These are phyloP conservation scores for Colletotrichum sp. DNA, from an alignment of 2,329 filamentous ascomycete species.

Conservation along the genomic window DNA sequence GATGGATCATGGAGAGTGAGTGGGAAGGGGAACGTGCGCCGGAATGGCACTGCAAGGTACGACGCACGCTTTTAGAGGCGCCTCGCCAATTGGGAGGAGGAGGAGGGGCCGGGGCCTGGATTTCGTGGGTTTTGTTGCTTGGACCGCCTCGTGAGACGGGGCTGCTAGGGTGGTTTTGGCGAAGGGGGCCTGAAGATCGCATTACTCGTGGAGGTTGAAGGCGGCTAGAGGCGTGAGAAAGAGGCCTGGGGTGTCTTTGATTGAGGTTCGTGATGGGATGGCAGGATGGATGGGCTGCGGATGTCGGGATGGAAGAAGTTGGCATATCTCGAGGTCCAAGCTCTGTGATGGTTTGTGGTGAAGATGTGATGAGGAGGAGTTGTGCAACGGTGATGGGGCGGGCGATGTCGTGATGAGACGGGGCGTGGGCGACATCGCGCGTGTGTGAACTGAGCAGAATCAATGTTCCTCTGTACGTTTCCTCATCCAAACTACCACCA, in stretches of 20 bases:
- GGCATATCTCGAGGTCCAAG: not conserved
- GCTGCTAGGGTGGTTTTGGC: not conserved
- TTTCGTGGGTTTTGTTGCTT: not conserved
- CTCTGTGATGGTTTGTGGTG: not conserved
- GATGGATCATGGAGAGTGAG: not conserved
- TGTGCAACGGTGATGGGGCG: not conserved
- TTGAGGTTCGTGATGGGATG: not conserved
- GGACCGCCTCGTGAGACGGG: not conserved
- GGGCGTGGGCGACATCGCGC: not conserved
- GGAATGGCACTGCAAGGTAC: not conserved
- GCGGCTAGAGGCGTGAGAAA: not conserved
- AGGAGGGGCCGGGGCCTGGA: not conserved
- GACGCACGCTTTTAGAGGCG: not conserved
- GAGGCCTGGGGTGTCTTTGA: not conserved
- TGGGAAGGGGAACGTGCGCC: not conserved
- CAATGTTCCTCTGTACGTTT: not conserved
- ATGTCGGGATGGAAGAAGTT: not conserved
- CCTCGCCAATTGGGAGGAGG: not conserved
- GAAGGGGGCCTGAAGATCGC: not conserved
- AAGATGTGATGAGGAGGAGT: not conserved
- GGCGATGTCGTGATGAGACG: not conserved
- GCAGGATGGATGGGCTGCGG: not conserved
- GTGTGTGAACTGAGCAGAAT: not conserved
- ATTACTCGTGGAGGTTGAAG: not conserved
- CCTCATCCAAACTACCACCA: not conserved